Evolutionary conservation across 2,329 filamentous ascomycete species (phyloP).

Genomic region (Colletotrichum neosansevieriae): DNA sequence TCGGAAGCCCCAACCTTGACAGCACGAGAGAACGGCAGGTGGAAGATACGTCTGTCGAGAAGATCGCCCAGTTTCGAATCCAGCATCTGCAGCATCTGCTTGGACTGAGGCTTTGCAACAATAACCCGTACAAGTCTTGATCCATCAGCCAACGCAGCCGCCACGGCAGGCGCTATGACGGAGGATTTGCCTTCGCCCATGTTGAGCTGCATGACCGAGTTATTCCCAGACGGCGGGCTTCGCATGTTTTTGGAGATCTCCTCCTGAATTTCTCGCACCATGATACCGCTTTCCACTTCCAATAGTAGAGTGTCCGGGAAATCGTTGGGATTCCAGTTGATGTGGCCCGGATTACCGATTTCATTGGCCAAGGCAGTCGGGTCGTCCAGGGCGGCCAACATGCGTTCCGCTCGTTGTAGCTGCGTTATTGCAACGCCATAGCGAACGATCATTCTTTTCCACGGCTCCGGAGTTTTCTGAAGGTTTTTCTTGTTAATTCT

Average conservation of each 20-base stretch:
- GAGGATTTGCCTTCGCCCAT: conserved; percentile 81
- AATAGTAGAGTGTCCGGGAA: conserved; percentile 72
- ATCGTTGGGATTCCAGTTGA: conserved; percentile 64
- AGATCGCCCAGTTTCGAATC: conserved; percentile 67
- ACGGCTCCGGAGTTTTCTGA: conserved; percentile 47
- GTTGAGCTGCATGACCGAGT: conserved; percentile 73
- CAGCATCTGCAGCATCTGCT: conserved; percentile 71
- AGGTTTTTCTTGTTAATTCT: conserved; percentile 40
- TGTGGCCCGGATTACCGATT: conserved; percentile 63
- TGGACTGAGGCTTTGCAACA: conserved; percentile 70
- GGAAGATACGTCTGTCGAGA: conserved; percentile 64
- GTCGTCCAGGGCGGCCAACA: conserved; percentile 45
- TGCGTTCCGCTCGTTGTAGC: conserved; percentile 56
- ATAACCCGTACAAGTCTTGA: conserved; percentile 67
- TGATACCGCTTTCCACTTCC: conserved; percentile 72
- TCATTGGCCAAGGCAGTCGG: conserved; percentile 54
- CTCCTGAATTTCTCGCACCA: conserved; percentile 71
- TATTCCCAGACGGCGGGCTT: conserved; percentile 51
- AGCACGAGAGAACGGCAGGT: conserved; percentile 70
- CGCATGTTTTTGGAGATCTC: conserved; percentile 67
- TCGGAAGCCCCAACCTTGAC: conserved; percentile 50
- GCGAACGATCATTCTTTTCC: conserved; percentile 51
- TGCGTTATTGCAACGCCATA: conserved; percentile 56
- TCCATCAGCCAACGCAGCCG: conserved; percentile 66
- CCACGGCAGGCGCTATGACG: conserved; percentile 73